These are phyloP conservation scores for Platismatia glauca DNA, from an alignment of 495 filamentous ascomycete species.

Conservation along the genomic window DNA sequence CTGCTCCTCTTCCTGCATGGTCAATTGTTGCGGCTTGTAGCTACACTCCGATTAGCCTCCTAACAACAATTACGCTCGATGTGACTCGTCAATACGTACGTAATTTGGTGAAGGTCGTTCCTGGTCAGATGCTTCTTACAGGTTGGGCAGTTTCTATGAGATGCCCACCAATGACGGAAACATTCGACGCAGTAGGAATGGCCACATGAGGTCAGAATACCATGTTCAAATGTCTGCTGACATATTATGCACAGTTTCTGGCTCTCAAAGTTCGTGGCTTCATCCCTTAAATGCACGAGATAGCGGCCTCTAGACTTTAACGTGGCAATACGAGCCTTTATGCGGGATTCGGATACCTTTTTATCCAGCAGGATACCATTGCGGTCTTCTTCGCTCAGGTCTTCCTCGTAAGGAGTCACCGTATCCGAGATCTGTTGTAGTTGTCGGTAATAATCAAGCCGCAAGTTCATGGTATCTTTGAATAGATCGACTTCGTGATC, in stretches of 20 bases:
- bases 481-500: conserved; percentile 71
- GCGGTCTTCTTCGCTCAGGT: conserved; percentile 40
- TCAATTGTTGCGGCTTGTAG: conserved; percentile 64
- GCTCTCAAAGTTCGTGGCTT: conserved; percentile 46
- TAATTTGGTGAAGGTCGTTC: conserved; percentile 70
- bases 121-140: conserved; percentile 60
- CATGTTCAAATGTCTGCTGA: conserved; percentile 58
- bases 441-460: conserved; percentile 81
- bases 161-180: conserved; percentile 62
- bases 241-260: conserved; percentile 73
- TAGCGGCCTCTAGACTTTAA: conserved; percentile 65
- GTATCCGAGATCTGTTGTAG: conserved; percentile 82
- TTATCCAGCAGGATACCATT: conserved; percentile 32
- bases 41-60: conserved; percentile 4
- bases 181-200: conserved; percentile 88
- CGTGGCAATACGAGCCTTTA: conserved; percentile 46
- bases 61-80: background rate
- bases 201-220: conserved; percentile 82
- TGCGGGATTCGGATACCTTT: conserved; percentile 34
- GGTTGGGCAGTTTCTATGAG: conserved; percentile 58
- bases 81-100: conserved; percentile 25
- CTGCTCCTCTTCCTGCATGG: conserved; percentile 56
- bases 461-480: conserved; percentile 65
- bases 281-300: conserved; percentile 51
- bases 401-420: conserved; percentile 61